Evolutionary conservation across 768 basidiomycete species (phyloP), one percentile per base, ranked within the genome.

Genomic region (Phlebiopsis gigantea): DNA sequence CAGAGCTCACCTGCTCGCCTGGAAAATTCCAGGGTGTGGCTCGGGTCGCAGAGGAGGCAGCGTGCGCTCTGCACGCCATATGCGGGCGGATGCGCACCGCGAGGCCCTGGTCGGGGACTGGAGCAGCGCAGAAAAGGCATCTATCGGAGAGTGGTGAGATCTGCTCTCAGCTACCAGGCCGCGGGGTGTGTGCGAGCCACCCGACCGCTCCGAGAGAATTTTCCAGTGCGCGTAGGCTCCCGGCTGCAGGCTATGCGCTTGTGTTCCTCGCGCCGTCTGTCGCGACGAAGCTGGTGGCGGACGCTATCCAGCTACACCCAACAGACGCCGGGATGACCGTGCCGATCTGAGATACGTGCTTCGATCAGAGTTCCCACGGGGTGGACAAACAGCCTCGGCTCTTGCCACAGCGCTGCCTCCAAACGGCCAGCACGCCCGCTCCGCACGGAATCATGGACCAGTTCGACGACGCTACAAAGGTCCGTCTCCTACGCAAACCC

Each of bases 401-500:
- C 30, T 25, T 39, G n/a, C 14, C 50, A 17, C 28, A 42, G 22
- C 15, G 25, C 42, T 21, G 8, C 29, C 28, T 24, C 15, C 53
- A 19, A 9, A 10, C 31, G 17, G 44, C 22, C n/a, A 51, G 2
- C 22, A 17, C 30, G 30, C 53, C 22, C 21, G 26, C 2, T 29
- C 46, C 24, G 34, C 46, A 17, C 43, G 34, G 47, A 51, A 56
- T 8, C 34, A 78, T 51, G 50, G 82, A 73, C 61, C 79, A 84
- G 68, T 87, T 92, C 58, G 89, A 93, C 74, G 84, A 89, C 56
- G 78, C 83, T n/a, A 84, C 88, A 24, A 85, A 88, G 74, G 90
- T 87, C 51, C 45, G 60, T 49, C 34, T 29, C 14, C 28, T 15
- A 9, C 6, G 54, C 72, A 62, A n/a, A n/a, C n/a, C n/a, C 5